These are phyloP conservation scores for Dendrothele bispora DNA, from an alignment of 768 basidiomycete species.

Conservation along the genomic window DNA sequence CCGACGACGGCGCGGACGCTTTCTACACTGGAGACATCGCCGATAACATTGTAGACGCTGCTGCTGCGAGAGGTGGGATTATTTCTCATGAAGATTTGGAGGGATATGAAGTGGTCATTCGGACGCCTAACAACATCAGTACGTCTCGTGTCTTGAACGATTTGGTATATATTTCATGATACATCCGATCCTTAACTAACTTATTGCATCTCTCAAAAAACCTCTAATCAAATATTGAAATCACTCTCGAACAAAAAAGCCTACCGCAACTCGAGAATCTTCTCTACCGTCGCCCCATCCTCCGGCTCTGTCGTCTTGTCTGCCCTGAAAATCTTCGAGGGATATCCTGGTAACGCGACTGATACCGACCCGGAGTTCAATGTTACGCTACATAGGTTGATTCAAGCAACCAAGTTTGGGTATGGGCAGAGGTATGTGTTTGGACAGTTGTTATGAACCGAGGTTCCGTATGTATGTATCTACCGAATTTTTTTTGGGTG, in stretches of 20 bases:
- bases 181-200: too few species aligned
- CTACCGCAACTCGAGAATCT: slow-evolving; percentile 23
- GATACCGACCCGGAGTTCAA: slow-evolving; percentile 26
- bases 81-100: slow-evolving; percentile 15
- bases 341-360: slow-evolving; percentile 21
- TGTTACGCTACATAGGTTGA: slow-evolving; percentile 30
- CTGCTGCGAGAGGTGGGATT: slow-evolving; percentile 14
- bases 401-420: slow-evolving; percentile 34
- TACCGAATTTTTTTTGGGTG: too few species aligned
- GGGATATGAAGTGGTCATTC: slow-evolving; percentile 17
- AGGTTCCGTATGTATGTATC: neutral
- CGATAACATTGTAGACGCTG: slow-evolving; percentile 11
- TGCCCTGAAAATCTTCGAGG: slow-evolving; percentile 35
- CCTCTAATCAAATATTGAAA: neutral
- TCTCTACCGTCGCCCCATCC: slow-evolving; percentile 38
- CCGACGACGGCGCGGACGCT: slow-evolving; percentile 18
- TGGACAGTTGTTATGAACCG: slow-evolving; percentile 1
- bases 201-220: too few species aligned
- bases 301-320: slow-evolving; percentile 33
- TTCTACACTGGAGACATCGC: slow-evolving; percentile 21
- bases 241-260: slow-evolving; percentile 3
- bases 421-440: slow-evolving; percentile 31
- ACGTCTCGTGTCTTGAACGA: too few species aligned
- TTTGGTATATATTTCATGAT: too few species aligned
- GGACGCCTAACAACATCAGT: slow-evolving; percentile 24